Evolutionary conservation across 805 yeast species (phyloP).

Genomic region (Nakazawaea sp.): DNA sequence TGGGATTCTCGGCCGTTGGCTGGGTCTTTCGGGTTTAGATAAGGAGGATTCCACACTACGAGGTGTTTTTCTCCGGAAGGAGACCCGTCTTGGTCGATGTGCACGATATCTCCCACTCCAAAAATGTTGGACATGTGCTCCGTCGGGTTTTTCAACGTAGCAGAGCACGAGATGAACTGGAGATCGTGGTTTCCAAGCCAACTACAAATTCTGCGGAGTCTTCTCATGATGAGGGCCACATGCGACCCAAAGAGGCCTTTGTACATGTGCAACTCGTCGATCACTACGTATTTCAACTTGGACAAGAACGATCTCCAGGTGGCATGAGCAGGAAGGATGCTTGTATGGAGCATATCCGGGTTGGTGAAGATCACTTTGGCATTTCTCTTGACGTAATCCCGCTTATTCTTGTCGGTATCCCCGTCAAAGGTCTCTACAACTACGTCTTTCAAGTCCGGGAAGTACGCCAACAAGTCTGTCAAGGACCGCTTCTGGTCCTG

Average conservation of each 20-base stretch:
- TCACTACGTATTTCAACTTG: constrained; percentile 65
- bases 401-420: constrained; percentile 61
- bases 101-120: constrained; percentile 49
- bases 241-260: constrained; percentile 90
- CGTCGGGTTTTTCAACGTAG: constrained; percentile 75
- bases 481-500: constrained; percentile 93
- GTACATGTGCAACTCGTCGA: constrained; percentile 83
- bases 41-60: constrained; percentile 83
- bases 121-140: constrained; percentile 69
- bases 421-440: constrained; percentile 87
- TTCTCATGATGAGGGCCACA: constrained; percentile 76
- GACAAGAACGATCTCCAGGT: constrained; percentile 66
- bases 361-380: constrained; percentile 87
- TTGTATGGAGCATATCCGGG: constrained; percentile 89
- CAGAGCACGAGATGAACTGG: constrained; percentile 85
- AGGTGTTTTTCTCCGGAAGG: constrained; percentile 74
- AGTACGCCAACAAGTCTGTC: constrained; percentile 42
- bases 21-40: constrained; percentile 50
- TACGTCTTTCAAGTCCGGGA: constrained; percentile 38
- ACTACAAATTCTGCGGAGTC: constrained; percentile 62
- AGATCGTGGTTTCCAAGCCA: constrained; percentile 45
- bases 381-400: constrained; percentile 47
- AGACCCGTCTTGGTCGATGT: constrained; percentile 78
- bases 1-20: constrained; percentile 60
- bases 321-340: constrained; percentile 72